Evolutionary conservation across 768 basidiomycete species (phyloP), one percentile per base, ranked within the genome.

Genomic region (Steccherinum ochraceum): DNA sequence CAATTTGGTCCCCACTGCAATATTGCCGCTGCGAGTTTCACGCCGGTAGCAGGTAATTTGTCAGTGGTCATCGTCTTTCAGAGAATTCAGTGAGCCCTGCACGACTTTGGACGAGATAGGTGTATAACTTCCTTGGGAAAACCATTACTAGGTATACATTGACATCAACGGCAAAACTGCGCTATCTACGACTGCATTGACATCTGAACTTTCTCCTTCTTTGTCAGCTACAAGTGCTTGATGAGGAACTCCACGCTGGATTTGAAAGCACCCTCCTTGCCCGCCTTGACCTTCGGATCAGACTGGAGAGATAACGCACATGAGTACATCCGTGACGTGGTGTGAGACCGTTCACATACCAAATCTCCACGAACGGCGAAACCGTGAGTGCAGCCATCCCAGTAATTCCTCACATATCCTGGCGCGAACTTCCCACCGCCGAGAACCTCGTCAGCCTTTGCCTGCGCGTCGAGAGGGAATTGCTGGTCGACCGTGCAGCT

Each of bases 241-340:
- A 64, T 59, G 65, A 83, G 74, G 72, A 74, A 84, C 53, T 79
- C 72, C 26, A 84, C 76, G 12, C 73, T 64, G 24, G 74, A 68
- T 65, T 75, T 76, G 71, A 84, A 83, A 0, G 80, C 70, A 26
- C 80, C 81, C 60, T 84, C 83, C 64, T 81, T 83, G 21, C 76
- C 83, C 24, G 75, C 78, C 65, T 80, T 81, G 42, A 78, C 71
- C 52, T 70, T 69, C 1, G 80, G 77, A 49, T 74, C 65, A 51
- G 64, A 72, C 59, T 63, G 54, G 35, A 51, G 2, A 39, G 30
- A 24, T 13, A 24, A 43, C 16, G 20, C 49, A 50, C 24, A 26
- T n/a, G 5, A 45, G 11, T 18, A 20, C 48, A n/a, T 11, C 16
- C 41, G 10, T n/a, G 16, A 43, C 41, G 21, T 43, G 19, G 16